Conservation (phyloP, 1,139 yeast species). For the Pneumocystis carinii region DNA sequence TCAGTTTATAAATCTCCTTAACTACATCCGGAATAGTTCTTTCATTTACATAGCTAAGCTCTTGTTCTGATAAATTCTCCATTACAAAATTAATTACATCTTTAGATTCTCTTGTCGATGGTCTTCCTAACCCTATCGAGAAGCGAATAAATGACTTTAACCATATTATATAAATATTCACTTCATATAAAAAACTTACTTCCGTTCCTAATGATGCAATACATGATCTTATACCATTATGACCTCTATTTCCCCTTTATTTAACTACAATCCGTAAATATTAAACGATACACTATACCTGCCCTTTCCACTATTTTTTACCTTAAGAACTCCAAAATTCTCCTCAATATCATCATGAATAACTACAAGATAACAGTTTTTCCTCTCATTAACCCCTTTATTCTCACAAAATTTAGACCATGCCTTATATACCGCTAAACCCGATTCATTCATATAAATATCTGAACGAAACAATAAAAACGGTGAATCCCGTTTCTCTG, state of each 20-base stretch:
- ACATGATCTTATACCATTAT: background rate
- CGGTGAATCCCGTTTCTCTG: background rate
- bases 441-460: background rate
- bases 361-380: background rate
- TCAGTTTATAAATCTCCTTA: background rate
- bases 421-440: background rate
- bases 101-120: background rate
- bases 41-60: background rate
- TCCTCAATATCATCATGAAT: background rate
- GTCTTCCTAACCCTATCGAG: background rate
- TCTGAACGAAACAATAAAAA: background rate
- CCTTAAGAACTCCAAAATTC: background rate
- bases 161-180: background rate
- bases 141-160: background rate
- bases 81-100: background rate
- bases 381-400: background rate
- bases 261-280: background rate
- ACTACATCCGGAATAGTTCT: background rate
- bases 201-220: background rate
- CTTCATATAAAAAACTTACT: background rate
- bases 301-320: background rate
- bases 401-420: background rate
- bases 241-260: background rate
- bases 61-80: background rate
- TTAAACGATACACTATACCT: background rate